Evolutionary conservation across 129 eudicot species (phyloP).

Genomic region (Oenanthe sinensis): DNA sequence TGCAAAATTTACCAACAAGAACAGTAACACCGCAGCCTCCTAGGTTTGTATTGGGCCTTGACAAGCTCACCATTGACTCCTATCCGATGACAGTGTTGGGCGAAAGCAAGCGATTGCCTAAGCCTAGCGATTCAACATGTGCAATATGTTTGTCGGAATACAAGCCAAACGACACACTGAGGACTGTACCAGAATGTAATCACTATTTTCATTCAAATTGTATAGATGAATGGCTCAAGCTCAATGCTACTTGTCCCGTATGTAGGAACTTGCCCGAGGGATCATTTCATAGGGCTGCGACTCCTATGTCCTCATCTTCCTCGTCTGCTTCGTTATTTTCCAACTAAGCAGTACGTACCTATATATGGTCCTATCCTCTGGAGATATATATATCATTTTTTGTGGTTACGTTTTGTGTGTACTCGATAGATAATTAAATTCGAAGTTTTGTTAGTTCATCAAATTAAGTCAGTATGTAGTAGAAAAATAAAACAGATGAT

Average conservation of each 20-base stretch:
- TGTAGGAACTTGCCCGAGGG: slow-evolving; percentile 61
- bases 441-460: too few relatives aligned
- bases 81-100: slow-evolving; percentile 59
- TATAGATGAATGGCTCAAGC: slow-evolving; percentile 77
- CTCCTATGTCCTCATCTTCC: slow-evolving; percentile 25
- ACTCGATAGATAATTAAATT: too few relatives aligned
- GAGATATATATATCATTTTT: too few relatives aligned
- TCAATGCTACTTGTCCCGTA: slow-evolving; percentile 73
- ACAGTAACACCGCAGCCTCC: slow-evolving; percentile 16
- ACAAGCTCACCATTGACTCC: slow-evolving; percentile 48
- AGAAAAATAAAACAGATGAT: too few relatives aligned
- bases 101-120: slow-evolving; percentile 54
- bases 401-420: too few relatives aligned
- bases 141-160: slow-evolving; percentile 77
- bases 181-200: slow-evolving; percentile 68
- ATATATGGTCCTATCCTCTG: neutral
- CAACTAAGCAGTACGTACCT: neutral
- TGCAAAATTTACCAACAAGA: slow-evolving; percentile 10
- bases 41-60: slow-evolving; percentile 35
- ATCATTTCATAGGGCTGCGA: slow-evolving; percentile 14
- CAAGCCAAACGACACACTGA: slow-evolving; percentile 55
- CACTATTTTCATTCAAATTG: slow-evolving; percentile 74
- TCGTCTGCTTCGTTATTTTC: slow-evolving; percentile 6
- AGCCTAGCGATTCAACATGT: slow-evolving; percentile 39
- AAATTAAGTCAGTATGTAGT: too few relatives aligned